A percentile compares a stretch with the other conserved stretches of the same genome.
phyloP scores from a whole-genome alignment of 2,329 filamentous ascomycete genomes.

The Emericellopsis cladophorae region DNA sequence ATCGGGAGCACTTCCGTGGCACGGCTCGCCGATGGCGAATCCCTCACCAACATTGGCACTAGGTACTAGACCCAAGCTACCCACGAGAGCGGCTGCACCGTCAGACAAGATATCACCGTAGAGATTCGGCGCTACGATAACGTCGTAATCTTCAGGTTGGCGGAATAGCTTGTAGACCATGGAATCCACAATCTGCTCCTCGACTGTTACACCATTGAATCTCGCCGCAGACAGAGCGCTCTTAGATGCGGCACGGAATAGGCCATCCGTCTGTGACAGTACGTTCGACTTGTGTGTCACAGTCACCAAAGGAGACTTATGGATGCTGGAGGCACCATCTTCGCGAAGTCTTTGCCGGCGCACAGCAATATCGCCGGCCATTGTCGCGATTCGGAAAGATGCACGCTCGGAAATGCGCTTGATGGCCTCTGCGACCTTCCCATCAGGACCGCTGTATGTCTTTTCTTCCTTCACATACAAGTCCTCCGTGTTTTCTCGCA shows the following conservation, averaged over 20 bases:
- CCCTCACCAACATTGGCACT: constrained; percentile 88
- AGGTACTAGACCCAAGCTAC: constrained; percentile 82
- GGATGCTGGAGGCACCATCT: constrained; percentile 42
- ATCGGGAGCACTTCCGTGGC: constrained; percentile 91
- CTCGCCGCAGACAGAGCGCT: constrained; percentile 53
- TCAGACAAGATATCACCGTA: constrained; percentile 97
- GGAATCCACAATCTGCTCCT: constrained; percentile 97
- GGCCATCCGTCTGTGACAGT: constrained; percentile 85
- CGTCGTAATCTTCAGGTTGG: constrained; percentile 88
- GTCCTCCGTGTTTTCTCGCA: constrained; percentile 97
- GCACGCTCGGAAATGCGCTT: constrained; percentile 91
- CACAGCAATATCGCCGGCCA: constrained; percentile 89
- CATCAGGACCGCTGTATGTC: constrained; percentile 61
- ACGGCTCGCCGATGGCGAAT: constrained; percentile 96
- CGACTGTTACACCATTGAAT: constrained; percentile 55
- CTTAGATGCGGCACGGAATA: constrained; percentile 76
- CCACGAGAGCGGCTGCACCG: constrained; percentile 86
- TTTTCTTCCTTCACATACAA: constrained; percentile 95
- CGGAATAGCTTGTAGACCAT: constrained; percentile 99
- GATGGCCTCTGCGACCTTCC: constrained; percentile 90
- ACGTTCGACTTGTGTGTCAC: constrained; percentile 99
- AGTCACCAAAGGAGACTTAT: constrained; percentile 66
- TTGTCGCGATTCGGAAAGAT: constrained; percentile 73
- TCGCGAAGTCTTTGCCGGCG: constrained; percentile 72
- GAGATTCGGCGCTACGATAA: constrained; percentile 93